Conservation (phyloP, 805 yeast genomes). For the Suhomyces sp. region DNA sequence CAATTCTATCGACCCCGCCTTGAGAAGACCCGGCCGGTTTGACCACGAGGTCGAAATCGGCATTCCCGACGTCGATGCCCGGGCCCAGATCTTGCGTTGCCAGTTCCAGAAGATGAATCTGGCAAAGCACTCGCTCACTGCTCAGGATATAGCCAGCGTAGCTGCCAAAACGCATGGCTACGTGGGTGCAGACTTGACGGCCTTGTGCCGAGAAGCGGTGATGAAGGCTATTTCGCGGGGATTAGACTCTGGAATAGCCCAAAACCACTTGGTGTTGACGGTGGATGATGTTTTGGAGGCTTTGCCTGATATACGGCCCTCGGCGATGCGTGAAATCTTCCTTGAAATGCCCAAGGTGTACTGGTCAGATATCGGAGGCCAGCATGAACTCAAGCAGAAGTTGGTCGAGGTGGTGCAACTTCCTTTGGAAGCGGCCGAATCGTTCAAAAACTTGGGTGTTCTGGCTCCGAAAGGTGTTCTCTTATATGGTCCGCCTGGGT, state of each 20-base stretch:
- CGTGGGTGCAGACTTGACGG: constrained; percentile 93
- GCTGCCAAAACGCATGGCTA: constrained; percentile 90
- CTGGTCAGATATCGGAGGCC: constrained; percentile 97
- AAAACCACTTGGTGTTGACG: constrained; percentile 43
- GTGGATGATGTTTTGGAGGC: constrained; percentile 66
- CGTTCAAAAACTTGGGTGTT: constrained; percentile 76
- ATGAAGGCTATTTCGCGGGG: constrained; percentile 75
- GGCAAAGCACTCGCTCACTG: constrained; percentile 45
- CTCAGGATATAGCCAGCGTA: constrained; percentile 54
- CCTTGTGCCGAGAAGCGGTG: constrained; percentile 84
- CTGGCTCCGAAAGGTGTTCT: constrained; percentile 90
- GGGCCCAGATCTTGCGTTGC: constrained; percentile 67
- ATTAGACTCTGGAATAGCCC: constrained; percentile 25
- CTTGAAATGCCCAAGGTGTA: constrained; percentile 90
- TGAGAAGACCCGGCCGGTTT: constrained; percentile 83
- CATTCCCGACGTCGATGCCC: constrained; percentile 81
- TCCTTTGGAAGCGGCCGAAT: constrained; percentile 78
- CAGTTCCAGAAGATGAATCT: constrained; percentile 54
- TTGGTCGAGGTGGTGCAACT: constrained; percentile 87
- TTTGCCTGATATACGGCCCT: constrained; percentile 78
- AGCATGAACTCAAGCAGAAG: constrained; percentile 73
- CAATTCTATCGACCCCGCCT: constrained; percentile 63
- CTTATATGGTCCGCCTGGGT: constrained; percentile 97
- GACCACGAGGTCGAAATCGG: constrained; percentile 89
- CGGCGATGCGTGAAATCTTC: constrained; percentile 95